These are phyloP conservation scores for Kondoa subrosea DNA, from an alignment of 768 basidiomycete species.

Conservation along the genomic window DNA sequence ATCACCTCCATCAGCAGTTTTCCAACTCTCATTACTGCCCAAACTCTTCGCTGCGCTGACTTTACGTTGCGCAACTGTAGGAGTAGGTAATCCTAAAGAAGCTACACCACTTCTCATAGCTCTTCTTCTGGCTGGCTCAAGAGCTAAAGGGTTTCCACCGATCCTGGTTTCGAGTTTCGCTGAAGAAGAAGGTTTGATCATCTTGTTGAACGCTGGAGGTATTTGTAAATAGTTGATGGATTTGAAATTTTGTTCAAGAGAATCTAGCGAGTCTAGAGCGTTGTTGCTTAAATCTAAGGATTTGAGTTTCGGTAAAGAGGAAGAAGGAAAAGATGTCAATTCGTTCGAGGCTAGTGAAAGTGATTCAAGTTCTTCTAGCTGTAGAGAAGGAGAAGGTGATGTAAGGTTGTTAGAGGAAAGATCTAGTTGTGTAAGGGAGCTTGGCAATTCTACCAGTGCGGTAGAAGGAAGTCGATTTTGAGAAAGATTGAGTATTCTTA, in stretches of 20 bases:
- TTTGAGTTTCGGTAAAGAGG: constrained; percentile 1
- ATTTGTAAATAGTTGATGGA: neutral
- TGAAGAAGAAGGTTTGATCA: neutral
- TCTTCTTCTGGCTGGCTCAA: neutral
- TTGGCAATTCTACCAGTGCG: constrained; percentile 3
- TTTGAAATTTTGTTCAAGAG: neutral
- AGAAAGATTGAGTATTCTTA: constrained; percentile 11
- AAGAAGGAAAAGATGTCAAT: constrained; percentile 3
- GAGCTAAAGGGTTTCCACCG: neutral
- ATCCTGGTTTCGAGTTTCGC: neutral
- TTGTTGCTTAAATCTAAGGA: constrained; percentile 12
- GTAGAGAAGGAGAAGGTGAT: neutral
- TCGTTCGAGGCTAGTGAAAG: constrained; percentile 7
- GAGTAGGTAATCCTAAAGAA: neutral
- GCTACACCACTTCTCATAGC: neutral
- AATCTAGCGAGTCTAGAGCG: constrained; percentile 13
- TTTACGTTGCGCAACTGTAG: too few species aligned
- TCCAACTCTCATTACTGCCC: neutral
- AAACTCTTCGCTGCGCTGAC: neutral
- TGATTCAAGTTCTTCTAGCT: constrained; percentile 6
- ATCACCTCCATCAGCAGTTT: neutral
- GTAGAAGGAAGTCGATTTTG: constrained; percentile 8
- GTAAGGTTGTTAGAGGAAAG: constrained; percentile 9
- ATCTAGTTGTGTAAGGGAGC: constrained; percentile 3
- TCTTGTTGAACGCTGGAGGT: neutral